Percentiles rank a stretch among this genome's conserved stretches.
Conservation (phyloP, 1,284 basidiomycete genomes). For the Fistulinella cinereoalba region DNA sequence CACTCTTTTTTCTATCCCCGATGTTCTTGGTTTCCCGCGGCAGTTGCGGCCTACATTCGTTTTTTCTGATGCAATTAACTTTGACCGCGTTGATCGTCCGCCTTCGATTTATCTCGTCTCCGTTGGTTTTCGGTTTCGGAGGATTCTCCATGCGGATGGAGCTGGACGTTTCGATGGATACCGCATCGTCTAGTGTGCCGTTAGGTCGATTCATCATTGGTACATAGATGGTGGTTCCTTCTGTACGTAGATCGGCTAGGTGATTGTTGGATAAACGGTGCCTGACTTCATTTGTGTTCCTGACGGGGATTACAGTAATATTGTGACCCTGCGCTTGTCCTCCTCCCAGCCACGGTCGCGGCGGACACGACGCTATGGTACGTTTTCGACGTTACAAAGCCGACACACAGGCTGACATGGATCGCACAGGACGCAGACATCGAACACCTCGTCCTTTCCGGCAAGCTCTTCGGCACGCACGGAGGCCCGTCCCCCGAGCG, state of each 20-base stretch:
- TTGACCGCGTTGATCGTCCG: conserved; percentile 1
- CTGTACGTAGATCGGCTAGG: no score
- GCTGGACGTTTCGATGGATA: conserved; percentile 15
- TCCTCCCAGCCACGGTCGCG: no score
- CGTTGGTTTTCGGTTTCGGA: conserved; percentile 5
- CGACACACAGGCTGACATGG: no score
- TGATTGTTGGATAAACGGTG: no score
- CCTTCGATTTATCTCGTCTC: conserved; percentile 9
- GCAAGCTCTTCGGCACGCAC: conserved; percentile 62
- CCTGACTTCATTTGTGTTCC: no score
- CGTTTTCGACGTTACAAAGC: no score
- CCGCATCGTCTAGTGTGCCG: no score
- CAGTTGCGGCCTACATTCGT: not conserved
- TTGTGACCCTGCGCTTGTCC: no score
- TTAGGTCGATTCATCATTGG: no score
- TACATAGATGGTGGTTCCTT: no score
- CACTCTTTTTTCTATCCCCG: conserved; percentile 10
- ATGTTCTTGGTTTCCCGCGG: conserved; percentile 5
- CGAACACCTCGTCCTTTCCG: conserved; percentile 76
- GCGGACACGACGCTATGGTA: no score
- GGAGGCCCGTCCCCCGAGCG: conserved; percentile 45
- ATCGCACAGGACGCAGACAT: conserved; percentile 54
- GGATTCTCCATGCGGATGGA: conserved; percentile 16
- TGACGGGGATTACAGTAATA: no score
- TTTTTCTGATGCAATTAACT: conserved; percentile 4